phyloP scores from a whole-genome alignment of 2,329 filamentous ascomycete genomes.

The Fusarium sp. region DNA sequence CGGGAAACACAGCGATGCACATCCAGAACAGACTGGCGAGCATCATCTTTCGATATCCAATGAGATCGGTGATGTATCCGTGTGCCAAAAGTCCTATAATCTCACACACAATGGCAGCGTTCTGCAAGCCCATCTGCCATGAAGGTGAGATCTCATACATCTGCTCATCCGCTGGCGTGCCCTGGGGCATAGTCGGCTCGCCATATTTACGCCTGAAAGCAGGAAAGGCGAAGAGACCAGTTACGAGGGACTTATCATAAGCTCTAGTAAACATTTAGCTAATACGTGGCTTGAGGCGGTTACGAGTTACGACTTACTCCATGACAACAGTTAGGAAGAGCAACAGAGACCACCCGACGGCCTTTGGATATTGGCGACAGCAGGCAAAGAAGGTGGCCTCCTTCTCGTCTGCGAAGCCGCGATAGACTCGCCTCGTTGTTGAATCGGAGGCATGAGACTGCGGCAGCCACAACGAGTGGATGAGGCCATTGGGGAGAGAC shows the following conservation, averaged over 20 bases:
- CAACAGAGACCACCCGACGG: slow-evolving; percentile 43
- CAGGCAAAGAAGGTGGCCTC: slow-evolving; percentile 36
- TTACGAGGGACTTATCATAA: slow-evolving; percentile 42
- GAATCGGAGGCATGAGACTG: slow-evolving; percentile 32
- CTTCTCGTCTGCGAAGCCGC: slow-evolving; percentile 37
- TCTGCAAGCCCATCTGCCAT: slow-evolving; percentile 45
- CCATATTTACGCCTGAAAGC: slow-evolving; percentile 43
- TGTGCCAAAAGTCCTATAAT: slow-evolving; percentile 57
- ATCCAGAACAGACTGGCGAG: slow-evolving; percentile 52
- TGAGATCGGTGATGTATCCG: slow-evolving; percentile 56
- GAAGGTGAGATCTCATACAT: slow-evolving; percentile 51
- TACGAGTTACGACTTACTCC: slow-evolving; percentile 27
- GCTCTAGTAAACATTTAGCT: slow-evolving; percentile 24
- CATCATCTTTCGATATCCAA: slow-evolving; percentile 56
- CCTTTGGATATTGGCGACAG: slow-evolving; percentile 44
- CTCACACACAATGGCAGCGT: slow-evolving; percentile 39
- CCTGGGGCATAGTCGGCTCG: slow-evolving; percentile 1
- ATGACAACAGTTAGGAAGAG: slow-evolving; percentile 46
- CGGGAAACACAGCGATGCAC: slow-evolving; percentile 55
- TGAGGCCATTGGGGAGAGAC: slow-evolving; percentile 19
- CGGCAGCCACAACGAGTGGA: slow-evolving; percentile 30
- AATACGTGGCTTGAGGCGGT: not conserved
- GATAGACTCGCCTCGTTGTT: slow-evolving; percentile 35
- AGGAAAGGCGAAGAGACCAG: slow-evolving; percentile 42
- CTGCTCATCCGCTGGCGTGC: slow-evolving; percentile 46